Base-by-base conservation (phyloP, 2,329 filamentous ascomycete genomes). In the Colletotrichum costaricense region DNA sequence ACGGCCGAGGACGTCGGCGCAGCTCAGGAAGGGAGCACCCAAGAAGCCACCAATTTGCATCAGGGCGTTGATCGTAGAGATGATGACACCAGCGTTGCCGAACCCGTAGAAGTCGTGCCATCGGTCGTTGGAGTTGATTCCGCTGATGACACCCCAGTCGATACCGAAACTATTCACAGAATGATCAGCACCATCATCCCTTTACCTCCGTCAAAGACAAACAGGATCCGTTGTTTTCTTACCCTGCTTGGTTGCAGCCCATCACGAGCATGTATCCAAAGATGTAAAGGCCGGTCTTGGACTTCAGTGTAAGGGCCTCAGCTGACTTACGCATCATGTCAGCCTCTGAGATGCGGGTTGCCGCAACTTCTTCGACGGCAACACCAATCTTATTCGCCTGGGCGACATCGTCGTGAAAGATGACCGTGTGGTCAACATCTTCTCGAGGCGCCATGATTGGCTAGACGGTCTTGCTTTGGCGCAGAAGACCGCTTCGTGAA, bases 1-100 rank as follows among this genome's bases (percentile, higher is more conserved):
- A 67, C 87, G 84, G 57, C 88, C 87, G 75, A 88, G 84, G 8
- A 87, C 81, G 78, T 89, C 88, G 74, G 86, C 84, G 8, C 88
- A 81, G 7, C 83, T 82, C 65, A 88, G 82, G 60, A 89, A 86
- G 0, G 86, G 87, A 4, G 87, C 84, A 22, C 87, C 87, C 67
- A 81, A 81, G 60, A 87, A 82, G 7, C 79, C 84, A 28, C 85
- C 85, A 52, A 87, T 85, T 12, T 81, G 84, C 86, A 87, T 87
- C 49, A 87, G 78, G 1, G 85, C 84, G 67, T 86, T 87, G 64
- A 88, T 81, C 2, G 84, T 81, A 2, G 84, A 84, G 28, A 82
- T 83, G 16, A 81, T 83, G 19, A 79, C 76, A 11, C 86, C 85
- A 11, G 79, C 79, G 24, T 79, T 83, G 3, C 76, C 82, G 57